Percentiles rank a stretch among this genome's conserved stretches.
phyloP scores from a whole-genome alignment of 495 filamentous ascomycete species.

The Pseudevernia furfuracea region DNA sequence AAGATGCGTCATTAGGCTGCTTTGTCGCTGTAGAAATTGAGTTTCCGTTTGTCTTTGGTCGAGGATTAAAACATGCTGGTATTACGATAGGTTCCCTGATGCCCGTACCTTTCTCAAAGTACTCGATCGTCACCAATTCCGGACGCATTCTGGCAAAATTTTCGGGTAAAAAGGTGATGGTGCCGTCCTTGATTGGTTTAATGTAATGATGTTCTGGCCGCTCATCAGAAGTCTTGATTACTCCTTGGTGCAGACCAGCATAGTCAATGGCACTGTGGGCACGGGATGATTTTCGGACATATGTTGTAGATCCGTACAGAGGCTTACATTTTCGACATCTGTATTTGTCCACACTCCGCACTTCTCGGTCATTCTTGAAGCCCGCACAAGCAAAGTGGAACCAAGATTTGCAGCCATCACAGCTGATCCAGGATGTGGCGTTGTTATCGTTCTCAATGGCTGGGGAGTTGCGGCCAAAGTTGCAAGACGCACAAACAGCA shows the following conservation, averaged over 20 bases:
- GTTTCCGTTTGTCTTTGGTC: constrained; percentile 28
- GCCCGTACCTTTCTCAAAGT: constrained; percentile 57
- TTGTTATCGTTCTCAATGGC: constrained; percentile 40
- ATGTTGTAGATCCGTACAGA: constrained; percentile 56
- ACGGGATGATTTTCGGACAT: constrained; percentile 53
- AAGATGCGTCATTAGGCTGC: constrained; percentile 2
- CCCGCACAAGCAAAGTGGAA: constrained; percentile 67
- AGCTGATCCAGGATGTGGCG: constrained; percentile 62
- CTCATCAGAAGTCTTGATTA: constrained; percentile 61
- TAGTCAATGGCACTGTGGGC: constrained; percentile 69
- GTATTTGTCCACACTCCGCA: constrained; percentile 65
- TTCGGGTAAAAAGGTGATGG: constrained; percentile 54
- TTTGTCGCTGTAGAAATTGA: constrained; percentile 16
- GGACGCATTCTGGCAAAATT: constrained; percentile 60
- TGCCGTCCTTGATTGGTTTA: constrained; percentile 60
- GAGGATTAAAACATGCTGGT: constrained; percentile 58
- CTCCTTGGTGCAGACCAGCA: constrained; percentile 65
- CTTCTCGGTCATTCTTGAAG: constrained; percentile 61
- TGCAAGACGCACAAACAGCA: constrained; percentile 45
- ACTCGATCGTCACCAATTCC: constrained; percentile 59
- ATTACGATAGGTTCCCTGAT: constrained; percentile 67
- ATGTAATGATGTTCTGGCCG: constrained; percentile 69
- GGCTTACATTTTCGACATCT: constrained; percentile 56
- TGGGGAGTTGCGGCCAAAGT: constrained; percentile 41
- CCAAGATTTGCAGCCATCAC: constrained; percentile 69